Evolutionary conservation across 192 early-diverging fungal genomes (phyloP).

Genomic region (Coemansia sp.): DNA sequence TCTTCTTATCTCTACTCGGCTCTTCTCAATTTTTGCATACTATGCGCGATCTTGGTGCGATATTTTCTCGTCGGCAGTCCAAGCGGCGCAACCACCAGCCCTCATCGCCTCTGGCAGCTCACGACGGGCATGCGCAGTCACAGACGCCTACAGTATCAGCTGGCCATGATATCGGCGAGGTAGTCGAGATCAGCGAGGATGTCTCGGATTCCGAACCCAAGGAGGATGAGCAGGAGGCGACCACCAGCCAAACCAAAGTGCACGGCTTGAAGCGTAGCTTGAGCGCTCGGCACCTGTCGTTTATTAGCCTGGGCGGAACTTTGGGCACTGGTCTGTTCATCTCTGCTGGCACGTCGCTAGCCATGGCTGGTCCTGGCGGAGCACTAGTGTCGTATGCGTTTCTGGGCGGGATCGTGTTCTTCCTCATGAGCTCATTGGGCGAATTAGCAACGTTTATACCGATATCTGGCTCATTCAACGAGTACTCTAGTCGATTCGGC

Average conservation of each 20-base stretch:
- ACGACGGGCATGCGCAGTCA: neutral
- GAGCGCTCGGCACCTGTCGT: conserved; percentile 66
- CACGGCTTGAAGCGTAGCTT: conserved; percentile 59
- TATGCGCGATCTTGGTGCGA: neutral
- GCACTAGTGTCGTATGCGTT: conserved; percentile 73
- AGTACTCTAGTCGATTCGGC: conserved; percentile 73
- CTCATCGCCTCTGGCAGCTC: neutral
- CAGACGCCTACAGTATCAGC: neutral
- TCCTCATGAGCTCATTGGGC: conserved; percentile 75
- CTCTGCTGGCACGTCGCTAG: conserved; percentile 72
- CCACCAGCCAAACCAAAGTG: neutral
- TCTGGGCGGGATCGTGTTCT: conserved; percentile 69
- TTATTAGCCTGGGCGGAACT: conserved; percentile 78
- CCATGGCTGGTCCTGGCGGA: conserved; percentile 75
- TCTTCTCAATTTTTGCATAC: neutral
- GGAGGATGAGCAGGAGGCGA: neutral
- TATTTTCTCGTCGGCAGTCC: neutral
- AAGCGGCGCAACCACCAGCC: neutral
- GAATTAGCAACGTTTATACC: conserved; percentile 86
- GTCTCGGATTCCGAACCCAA: neutral
- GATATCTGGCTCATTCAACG: conserved; percentile 77
- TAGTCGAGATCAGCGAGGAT: conserved; percentile 1
- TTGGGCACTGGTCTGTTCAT: conserved; percentile 86
- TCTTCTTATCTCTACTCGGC: neutral
- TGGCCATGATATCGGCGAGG: neutral